Base-by-base conservation (phyloP, 2,329 filamentous ascomycete genomes). In the Fusarium beomiforme region DNA sequence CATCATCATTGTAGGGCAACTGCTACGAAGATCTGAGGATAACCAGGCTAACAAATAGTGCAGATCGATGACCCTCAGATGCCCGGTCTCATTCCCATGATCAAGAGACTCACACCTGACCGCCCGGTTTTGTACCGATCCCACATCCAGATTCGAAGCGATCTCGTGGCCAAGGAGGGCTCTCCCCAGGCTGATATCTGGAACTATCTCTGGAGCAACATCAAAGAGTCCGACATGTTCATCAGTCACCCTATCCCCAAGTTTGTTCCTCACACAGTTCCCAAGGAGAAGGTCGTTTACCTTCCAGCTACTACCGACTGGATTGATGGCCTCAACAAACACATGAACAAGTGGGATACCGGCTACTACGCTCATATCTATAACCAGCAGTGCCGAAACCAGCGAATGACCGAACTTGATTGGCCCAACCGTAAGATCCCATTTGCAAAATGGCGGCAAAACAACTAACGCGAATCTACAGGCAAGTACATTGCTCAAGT, bases 31-130 rank as follows among this genome's bases (percentile, higher is more conserved):
- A 4, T 2, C 11, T 31, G 8, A 4, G 13, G 37, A 13, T 17
- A 24, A 5, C 6, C 49, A 62, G 23, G 57, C 56, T 59, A 34
- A 33, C 26, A 13, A 29, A 12, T 11, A 9, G 11, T 31, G 21
- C 53, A 88, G 86, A 89, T 95, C 56, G 93, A 96, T 74, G 93
- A 96, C 73, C 92, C 93, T 3, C 93, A 96, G 80, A 95, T 95
- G 93, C 92, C 93, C 6, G 89, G 88, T 9, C 84, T 96, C 39
- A 93, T 95, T 58, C 90, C 91, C 7, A 83, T 95, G 36, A 91
- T 93, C 76, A 95, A 94, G 81, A 82, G 88, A 62, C 65, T 86
- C 10, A 92, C 92, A 2, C 92, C 92, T 2, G 79, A 91, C n/a
- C 88, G 93, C 16, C 93, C 93, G 2, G 88, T 96, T 24, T 88